Conservation (phyloP, 1,284 basidiomycete species). For the Salmacisia buchloeana region DNA sequence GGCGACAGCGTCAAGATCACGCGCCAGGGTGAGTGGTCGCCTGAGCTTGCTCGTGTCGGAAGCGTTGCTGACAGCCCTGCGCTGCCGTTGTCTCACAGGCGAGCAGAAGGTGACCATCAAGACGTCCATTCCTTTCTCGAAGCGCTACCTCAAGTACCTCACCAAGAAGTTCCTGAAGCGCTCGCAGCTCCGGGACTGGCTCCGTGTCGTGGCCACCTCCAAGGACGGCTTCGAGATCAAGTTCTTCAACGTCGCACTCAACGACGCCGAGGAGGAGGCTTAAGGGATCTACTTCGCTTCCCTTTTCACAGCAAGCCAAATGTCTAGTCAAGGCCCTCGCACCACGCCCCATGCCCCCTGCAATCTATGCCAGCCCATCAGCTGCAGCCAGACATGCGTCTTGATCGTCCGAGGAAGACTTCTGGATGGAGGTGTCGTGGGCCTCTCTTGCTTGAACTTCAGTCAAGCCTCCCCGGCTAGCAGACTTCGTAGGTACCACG, state of each 20-base stretch:
- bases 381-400: too few species aligned
- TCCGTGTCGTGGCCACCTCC: slow-evolving; percentile 51
- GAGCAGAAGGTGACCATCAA: slow-evolving; percentile 53
- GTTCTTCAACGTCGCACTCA: slow-evolving; percentile 52
- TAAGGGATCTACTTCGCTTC: neutral
- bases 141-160: slow-evolving; percentile 54
- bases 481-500: too few species aligned
- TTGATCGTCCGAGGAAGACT: too few species aligned
- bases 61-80: neutral
- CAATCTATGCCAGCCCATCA: too few species aligned
- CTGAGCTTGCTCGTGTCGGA: neutral
- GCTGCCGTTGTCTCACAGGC: slow-evolving; percentile 23
- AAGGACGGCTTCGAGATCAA: slow-evolving; percentile 53
- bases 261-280: slow-evolving; percentile 40
- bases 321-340: too few species aligned
- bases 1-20: slow-evolving; percentile 51
- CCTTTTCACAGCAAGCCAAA: neutral
- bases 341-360: too few species aligned
- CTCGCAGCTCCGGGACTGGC: slow-evolving; percentile 51
- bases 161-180: slow-evolving; percentile 53
- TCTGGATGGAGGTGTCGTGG: too few species aligned
- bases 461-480: too few species aligned
- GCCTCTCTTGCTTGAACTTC: too few species aligned
- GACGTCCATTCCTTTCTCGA: slow-evolving; percentile 52
- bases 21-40: slow-evolving; percentile 48